phyloP scores from a whole-genome alignment of 2,329 filamentous ascomycete genomes.

The Fonsecaea erecta region DNA sequence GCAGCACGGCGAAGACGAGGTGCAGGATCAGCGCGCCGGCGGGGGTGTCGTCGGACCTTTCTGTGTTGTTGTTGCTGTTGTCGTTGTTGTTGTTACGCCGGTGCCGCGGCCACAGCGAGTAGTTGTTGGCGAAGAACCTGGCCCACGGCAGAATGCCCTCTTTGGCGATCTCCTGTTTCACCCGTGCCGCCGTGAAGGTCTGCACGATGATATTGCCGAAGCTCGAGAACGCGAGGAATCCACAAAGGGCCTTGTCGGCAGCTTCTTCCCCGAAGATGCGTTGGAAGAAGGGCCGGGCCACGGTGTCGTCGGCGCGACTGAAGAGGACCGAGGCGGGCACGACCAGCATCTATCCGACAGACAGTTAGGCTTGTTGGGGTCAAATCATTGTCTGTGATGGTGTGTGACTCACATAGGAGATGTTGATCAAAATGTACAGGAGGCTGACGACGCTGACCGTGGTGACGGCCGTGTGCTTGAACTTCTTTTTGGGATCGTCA shows the following conservation, averaged over 20 bases:
- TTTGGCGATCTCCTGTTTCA: slow-evolving; percentile 67
- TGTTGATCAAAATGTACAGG: slow-evolving; percentile 49
- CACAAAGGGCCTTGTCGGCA: slow-evolving; percentile 50
- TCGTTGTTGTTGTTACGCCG: slow-evolving; percentile 14
- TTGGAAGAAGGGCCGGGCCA: slow-evolving; percentile 40
- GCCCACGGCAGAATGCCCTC: slow-evolving; percentile 60
- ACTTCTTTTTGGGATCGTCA: slow-evolving; percentile 45
- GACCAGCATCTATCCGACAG: slow-evolving; percentile 26
- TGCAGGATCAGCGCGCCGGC: slow-evolving; percentile 47
- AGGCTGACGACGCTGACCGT: slow-evolving; percentile 43
- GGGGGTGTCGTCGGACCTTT: slow-evolving; percentile 44
- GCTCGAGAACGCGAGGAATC: slow-evolving; percentile 59
- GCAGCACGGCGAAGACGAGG: slow-evolving; percentile 44
- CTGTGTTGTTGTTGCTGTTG: slow-evolving; percentile 19
- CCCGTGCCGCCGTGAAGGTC: slow-evolving; percentile 59
- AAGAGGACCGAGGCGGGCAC: slow-evolving; percentile 14
- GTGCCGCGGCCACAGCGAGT: slow-evolving; percentile 37
- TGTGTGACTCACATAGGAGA: slow-evolving; percentile 50
- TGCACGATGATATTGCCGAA: slow-evolving; percentile 63
- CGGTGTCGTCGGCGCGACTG: slow-evolving; percentile 35
- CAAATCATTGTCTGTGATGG: too few species aligned
- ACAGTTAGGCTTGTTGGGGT: slow-evolving; percentile 10
- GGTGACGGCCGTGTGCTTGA: slow-evolving; percentile 44
- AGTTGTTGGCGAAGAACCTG: slow-evolving; percentile 50
- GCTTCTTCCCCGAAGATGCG: slow-evolving; percentile 39